phyloP scores from a whole-genome alignment of 2,329 filamentous ascomycete species.

The Zasmidium angulare region DNA sequence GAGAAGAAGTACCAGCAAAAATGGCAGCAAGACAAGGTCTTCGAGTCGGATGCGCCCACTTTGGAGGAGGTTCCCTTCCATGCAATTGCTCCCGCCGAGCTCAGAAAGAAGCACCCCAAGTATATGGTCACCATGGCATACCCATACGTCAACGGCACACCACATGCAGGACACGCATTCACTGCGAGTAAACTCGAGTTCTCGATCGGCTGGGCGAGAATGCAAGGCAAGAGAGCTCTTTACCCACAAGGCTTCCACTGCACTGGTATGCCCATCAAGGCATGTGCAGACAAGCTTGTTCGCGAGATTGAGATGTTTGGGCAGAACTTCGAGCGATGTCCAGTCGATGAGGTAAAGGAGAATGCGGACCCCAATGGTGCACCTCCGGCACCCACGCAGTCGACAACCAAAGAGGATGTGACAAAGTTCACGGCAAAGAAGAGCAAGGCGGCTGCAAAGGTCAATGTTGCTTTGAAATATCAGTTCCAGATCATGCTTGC shows the following conservation, averaged over 20 bases:
- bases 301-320: constrained; percentile 90
- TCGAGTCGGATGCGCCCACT: constrained; percentile 82
- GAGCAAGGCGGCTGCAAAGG: constrained; percentile 79
- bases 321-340: constrained; percentile 76
- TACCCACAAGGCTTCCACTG: constrained; percentile 95
- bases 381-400: constrained; percentile 59
- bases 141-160: constrained; percentile 80
- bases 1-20: constrained; percentile 91
- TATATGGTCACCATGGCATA: constrained; percentile 82
- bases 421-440: constrained; percentile 93
- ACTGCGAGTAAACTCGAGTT: constrained; percentile 94
- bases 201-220: constrained; percentile 77
- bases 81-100: constrained; percentile 69
- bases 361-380: constrained; percentile 42
- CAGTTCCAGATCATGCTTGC: constrained; percentile 94
- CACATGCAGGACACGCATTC: constrained; percentile 87
- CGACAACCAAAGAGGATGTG: constrained; percentile 71
- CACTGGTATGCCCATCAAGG: constrained; percentile 98
- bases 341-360: constrained; percentile 54
- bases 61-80: constrained; percentile 73
- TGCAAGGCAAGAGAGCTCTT: constrained; percentile 83
- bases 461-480: constrained; percentile 91
- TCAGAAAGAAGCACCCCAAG: constrained; percentile 81
- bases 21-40: constrained; percentile 76
- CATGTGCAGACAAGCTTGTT: constrained; percentile 90